A percentile compares a stretch with the other conserved stretches of the same genome.
Evolutionary conservation across 257 asterid species (phyloP).

Genomic region (Catharanthus roseus): DNA sequence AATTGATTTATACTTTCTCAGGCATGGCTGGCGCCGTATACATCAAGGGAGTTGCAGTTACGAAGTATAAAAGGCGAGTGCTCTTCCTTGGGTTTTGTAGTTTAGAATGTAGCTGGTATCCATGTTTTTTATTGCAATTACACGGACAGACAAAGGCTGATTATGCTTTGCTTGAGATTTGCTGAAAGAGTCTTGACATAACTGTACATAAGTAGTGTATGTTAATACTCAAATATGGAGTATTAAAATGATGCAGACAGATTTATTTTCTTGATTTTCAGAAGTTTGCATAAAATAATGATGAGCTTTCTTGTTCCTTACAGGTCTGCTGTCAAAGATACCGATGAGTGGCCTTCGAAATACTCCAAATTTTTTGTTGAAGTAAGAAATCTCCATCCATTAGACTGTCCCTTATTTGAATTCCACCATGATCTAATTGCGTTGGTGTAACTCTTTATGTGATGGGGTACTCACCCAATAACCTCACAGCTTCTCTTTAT

Average conservation of each 20-base stretch:
- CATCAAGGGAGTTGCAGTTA: constrained; percentile 90
- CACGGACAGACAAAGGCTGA: background rate
- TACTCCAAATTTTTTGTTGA: constrained; percentile 84
- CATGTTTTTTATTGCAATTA: background rate
- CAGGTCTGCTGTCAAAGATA: constrained; percentile 84
- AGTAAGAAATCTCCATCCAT: constrained; percentile 38
- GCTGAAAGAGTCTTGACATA: background rate
- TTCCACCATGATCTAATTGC: background rate
- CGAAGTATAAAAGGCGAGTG: constrained; percentile 79
- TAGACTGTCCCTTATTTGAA: background rate
- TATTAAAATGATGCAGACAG: background rate
- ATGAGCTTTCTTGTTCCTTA: constrained; percentile 11
- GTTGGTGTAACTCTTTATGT: background rate
- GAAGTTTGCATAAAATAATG: background rate
- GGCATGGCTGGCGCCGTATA: constrained; percentile 99
- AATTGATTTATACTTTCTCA: constrained; percentile 18
- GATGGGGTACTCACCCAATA: background rate
- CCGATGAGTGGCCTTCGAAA: constrained; percentile 99
- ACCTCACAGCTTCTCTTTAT: background rate
- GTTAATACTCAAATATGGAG: background rate
- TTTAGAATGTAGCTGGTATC: background rate
- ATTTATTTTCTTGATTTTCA: background rate
- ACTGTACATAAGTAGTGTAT: background rate
- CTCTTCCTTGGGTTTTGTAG: background rate
- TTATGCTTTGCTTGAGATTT: background rate